Percentiles rank a stretch among this genome's conserved stretches.
Conservation (phyloP, 805 yeast species). For the Monosporozyma siamensis region DNA sequence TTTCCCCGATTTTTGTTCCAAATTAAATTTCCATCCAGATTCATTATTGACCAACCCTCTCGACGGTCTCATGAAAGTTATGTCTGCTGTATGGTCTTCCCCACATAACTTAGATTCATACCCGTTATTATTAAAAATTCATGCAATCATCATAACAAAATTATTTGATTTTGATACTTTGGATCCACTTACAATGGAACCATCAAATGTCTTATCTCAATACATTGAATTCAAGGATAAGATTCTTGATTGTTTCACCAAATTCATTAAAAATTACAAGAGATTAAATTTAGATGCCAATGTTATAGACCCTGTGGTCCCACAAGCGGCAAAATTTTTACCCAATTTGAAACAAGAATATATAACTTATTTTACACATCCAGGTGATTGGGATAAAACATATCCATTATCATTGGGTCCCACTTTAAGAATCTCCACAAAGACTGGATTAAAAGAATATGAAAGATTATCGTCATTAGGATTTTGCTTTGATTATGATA, state of each 20-base stretch:
- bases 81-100: slow-evolving; percentile 25
- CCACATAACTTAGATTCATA: slow-evolving; percentile 22
- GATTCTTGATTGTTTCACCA: slow-evolving; percentile 22
- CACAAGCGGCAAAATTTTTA: slow-evolving; percentile 23
- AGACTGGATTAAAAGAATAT: slow-evolving; percentile 21
- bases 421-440: slow-evolving; percentile 18
- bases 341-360: slow-evolving; percentile 18
- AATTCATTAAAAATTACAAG: slow-evolving; percentile 17
- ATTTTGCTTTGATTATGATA: slow-evolving; percentile 27
- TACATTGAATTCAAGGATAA: slow-evolving; percentile 27
- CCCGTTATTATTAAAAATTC: slow-evolving; percentile 24
- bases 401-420: slow-evolving; percentile 25
- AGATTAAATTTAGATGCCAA: slow-evolving; percentile 23
- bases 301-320: slow-evolving; percentile 17
- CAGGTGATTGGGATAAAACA: slow-evolving; percentile 30
- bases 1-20: slow-evolving; percentile 23
- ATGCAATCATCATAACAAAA: slow-evolving; percentile 30
- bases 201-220: slow-evolving; percentile 2
- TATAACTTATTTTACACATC: slow-evolving; percentile 18
- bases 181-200: slow-evolving; percentile 4
- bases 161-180: slow-evolving; percentile 28
- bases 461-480: slow-evolving; percentile 19
- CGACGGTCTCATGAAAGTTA: slow-evolving; percentile 28
- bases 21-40: slow-evolving; percentile 8
- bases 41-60: slow-evolving; percentile 10